These are phyloP conservation scores for Mycena pura DNA, from an alignment of 768 basidiomycete species.

Conservation along the genomic window DNA sequence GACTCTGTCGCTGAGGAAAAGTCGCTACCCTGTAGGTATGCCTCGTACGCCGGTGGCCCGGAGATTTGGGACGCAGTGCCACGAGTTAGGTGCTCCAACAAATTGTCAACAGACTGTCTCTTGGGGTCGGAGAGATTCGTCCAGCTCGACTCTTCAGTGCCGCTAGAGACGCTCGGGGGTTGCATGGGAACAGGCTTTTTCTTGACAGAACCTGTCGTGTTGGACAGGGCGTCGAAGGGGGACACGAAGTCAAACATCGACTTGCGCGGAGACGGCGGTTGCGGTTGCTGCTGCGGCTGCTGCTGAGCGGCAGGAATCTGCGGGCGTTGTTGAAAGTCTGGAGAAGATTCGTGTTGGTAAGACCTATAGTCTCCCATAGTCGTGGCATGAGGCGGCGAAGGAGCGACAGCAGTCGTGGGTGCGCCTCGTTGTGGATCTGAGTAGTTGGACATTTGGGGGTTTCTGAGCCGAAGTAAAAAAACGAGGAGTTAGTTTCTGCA, in stretches of 20 bases:
- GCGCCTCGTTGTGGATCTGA: slow-evolving; percentile 52
- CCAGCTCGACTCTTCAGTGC: slow-evolving; percentile 70
- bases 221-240: slow-evolving; percentile 80
- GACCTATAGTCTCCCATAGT: slow-evolving; percentile 56
- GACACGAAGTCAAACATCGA: slow-evolving; percentile 88
- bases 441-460: slow-evolving; percentile 58
- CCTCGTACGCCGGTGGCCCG: slow-evolving; percentile 51
- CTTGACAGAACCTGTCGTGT: slow-evolving; percentile 57
- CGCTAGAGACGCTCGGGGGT: slow-evolving; percentile 47
- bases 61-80: slow-evolving; percentile 43
- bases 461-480: slow-evolving; percentile 41
- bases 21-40: slow-evolving; percentile 51
- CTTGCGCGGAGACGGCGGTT: slow-evolving; percentile 74
- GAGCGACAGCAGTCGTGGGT: slow-evolving; percentile 39
- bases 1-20: slow-evolving; percentile 55
- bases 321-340: slow-evolving; percentile 47
- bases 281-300: slow-evolving; percentile 48
- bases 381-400: slow-evolving; percentile 57
- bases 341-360: slow-evolving; percentile 48
- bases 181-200: slow-evolving; percentile 72
- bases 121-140: slow-evolving; percentile 64
- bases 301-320: slow-evolving; percentile 39
- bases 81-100: slow-evolving; percentile 75
- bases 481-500: slow-evolving; percentile 22
- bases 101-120: slow-evolving; percentile 83